A percentile compares a stretch with the other conserved stretches of the same genome.
Evolutionary conservation across 345 rosid genomes (phyloP).

Genomic region (Draba incana): DNA sequence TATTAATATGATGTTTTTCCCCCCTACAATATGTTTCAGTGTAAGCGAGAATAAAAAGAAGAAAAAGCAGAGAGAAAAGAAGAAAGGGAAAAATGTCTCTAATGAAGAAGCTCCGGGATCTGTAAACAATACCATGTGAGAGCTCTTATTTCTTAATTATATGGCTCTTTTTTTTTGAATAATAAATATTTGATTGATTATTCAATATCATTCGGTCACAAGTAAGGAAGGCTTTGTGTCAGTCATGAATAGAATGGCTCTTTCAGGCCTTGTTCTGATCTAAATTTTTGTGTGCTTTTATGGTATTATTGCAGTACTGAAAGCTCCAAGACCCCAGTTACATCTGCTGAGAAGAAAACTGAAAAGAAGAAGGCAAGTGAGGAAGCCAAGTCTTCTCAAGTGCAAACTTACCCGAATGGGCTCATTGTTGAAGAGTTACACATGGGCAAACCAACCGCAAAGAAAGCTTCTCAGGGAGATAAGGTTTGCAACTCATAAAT

Average conservation of each 20-base stretch:
- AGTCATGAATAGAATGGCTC: slow-evolving; percentile 2
- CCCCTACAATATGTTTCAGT: slow-evolving; percentile 46
- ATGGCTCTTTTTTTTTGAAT: not conserved
- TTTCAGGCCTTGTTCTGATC: slow-evolving; percentile 3
- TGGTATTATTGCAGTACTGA: slow-evolving; percentile 34
- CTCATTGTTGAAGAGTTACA: slow-evolving; percentile 77
- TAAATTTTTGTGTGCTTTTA: slow-evolving; percentile 6
- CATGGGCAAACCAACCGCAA: slow-evolving; percentile 92
- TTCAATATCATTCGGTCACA: not conserved
- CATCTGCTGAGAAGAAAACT: slow-evolving; percentile 57
- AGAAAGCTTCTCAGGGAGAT: slow-evolving; percentile 81
- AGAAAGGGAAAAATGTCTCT: slow-evolving; percentile 36
- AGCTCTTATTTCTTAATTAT: slow-evolving; percentile 7
- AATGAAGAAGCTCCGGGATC: slow-evolving; percentile 39
- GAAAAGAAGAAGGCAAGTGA: slow-evolving; percentile 63
- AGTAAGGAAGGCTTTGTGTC: slow-evolving; percentile 1
- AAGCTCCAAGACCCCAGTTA: slow-evolving; percentile 42
- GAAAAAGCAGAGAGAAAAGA: slow-evolving; percentile 57
- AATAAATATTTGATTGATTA: slow-evolving; percentile 6
- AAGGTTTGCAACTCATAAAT: slow-evolving; percentile 47
- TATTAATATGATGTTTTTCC: slow-evolving; percentile 25
- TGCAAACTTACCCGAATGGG: slow-evolving; percentile 80
- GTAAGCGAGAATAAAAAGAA: slow-evolving; percentile 58
- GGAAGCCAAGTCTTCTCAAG: slow-evolving; percentile 65
- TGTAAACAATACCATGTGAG: slow-evolving; percentile 49